Evolutionary conservation across 1,284 basidiomycete genomes (phyloP).

Genomic region (Ganoderma sinense): DNA sequence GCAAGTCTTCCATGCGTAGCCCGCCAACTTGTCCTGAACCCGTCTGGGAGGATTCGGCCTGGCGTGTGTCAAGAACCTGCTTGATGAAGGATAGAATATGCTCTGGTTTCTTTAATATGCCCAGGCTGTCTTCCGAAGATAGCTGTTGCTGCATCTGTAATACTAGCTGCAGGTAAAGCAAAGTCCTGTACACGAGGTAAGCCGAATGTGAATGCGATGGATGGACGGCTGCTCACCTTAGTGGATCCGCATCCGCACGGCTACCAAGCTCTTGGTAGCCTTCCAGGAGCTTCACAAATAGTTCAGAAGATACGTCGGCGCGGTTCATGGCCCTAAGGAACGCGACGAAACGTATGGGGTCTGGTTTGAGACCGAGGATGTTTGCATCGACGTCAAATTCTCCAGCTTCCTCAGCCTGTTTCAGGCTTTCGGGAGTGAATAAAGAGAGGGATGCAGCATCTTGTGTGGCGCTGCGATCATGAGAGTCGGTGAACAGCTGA

Average conservation of each 20-base stretch:
- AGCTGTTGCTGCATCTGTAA: conserved; percentile 80
- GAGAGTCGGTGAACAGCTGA: not conserved
- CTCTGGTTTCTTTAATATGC: conserved; percentile 74
- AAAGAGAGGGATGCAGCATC: conserved; percentile 46
- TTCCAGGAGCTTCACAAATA: conserved; percentile 81
- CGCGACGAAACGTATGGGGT: conserved; percentile 70
- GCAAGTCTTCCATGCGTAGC: conserved; percentile 49
- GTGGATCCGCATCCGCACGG: conserved; percentile 55
- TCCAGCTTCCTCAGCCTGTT: conserved; percentile 47
- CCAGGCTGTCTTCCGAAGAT: conserved; percentile 58
- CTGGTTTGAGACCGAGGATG: conserved; percentile 74
- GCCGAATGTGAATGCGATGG: conserved; percentile 36
- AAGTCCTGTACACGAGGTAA: conserved; percentile 45
- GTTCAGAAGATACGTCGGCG: conserved; percentile 69
- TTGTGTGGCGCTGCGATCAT: conserved; percentile 16
- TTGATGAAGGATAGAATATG: conserved; percentile 84
- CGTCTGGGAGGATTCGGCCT: conserved; percentile 31
- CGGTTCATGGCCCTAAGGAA: conserved; percentile 73
- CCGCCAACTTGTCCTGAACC: conserved; percentile 19
- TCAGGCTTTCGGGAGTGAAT: conserved; percentile 59
- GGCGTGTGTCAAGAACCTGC: conserved; percentile 60
- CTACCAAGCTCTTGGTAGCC: conserved; percentile 63
- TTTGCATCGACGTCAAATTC: conserved; percentile 61
- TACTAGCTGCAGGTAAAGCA: conserved; percentile 81
- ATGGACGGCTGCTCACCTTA: conserved; percentile 49